Base-by-base conservation (phyloP, 2,329 filamentous ascomycete species). In the Colletotrichum sp. region DNA sequence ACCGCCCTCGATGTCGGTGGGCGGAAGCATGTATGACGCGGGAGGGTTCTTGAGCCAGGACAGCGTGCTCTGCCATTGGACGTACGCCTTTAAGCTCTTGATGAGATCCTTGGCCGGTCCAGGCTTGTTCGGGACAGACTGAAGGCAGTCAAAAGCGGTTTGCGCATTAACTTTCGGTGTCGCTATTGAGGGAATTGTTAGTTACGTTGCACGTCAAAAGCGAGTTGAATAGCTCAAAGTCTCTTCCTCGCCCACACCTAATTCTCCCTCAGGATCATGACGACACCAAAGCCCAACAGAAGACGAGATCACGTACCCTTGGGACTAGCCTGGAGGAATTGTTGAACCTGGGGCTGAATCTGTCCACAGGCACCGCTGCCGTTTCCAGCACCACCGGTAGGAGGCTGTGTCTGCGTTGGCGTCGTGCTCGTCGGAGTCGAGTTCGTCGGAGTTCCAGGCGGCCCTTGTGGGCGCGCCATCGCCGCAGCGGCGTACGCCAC, bases 41-140 rank as follows among this genome's bases (percentile, higher is more conserved):
- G 91, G 91, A 5, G 91, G 90, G 67, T 88, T 82, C 76, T 88
- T 89, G 44, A 90, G 84, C 79, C 86, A 88, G 13, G 86, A 84
- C 13, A 87, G 80, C 5, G 87, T 87, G 57, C 86, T 88, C 78
- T 90, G 88, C 82, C 87, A 90, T 69, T 88, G 83, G 2, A 87
- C 80, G 63, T 87, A 89, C 7, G 85, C 84, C 75, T 83, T 82
- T 28, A 87, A 78, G 60, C 83, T 84, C 67, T 83, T 80, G 70
- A 87, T 78, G 22, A 87, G 79, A 67, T 83, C 78, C 69, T 81
- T 71, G 2, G 84, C 86, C 8, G 81, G 82, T 8, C 82, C 78
- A 9, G 80, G 81, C 70, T 83, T 81, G 75, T 86, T 84, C 16
- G 86, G 86, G 6, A 87, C 85, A 9, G 85, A 81, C 19, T 82